Conservation (phyloP, 192 early-diverging fungal genomes). For the Allomyces javanicus region DNA sequence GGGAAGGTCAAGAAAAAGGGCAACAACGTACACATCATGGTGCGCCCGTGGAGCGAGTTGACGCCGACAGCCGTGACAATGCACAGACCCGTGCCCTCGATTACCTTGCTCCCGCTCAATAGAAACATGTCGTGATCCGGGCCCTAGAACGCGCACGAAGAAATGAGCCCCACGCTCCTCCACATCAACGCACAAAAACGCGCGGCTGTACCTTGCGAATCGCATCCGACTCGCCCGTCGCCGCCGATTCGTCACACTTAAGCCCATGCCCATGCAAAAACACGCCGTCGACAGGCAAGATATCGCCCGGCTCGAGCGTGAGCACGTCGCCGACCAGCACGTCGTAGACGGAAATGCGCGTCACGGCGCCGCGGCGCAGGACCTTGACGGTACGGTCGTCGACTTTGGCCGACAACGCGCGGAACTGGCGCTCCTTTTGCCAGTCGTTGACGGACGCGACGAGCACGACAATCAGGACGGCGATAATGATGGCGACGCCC, state of each 20-base stretch:
- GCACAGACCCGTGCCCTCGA: conserved; percentile 73
- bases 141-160: neutral
- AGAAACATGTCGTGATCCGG: conserved; percentile 46
- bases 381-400: conserved; percentile 60
- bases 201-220: conserved; percentile 41
- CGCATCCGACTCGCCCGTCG: conserved; percentile 87
- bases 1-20: neutral
- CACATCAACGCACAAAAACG: neutral
- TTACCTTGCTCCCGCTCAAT: conserved; percentile 77
- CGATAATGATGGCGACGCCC: conserved; percentile 63
- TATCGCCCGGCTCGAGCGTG: conserved; percentile 74
- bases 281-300: conserved; percentile 78
- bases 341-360: conserved; percentile 51
- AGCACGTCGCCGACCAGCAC: conserved; percentile 82
- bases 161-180: too few relatives aligned
- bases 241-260: conserved; percentile 73
- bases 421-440: conserved; percentile 72
- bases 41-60: conserved; percentile 73
- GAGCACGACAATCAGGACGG: conserved; percentile 54
- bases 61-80: conserved; percentile 66
- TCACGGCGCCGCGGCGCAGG: conserved; percentile 45
- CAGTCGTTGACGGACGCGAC: conserved; percentile 65
- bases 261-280: conserved; percentile 64
- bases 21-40: conserved; percentile 32
- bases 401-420: conserved; percentile 65